Percentiles rank a stretch among this genome's conserved stretches.
These are phyloP conservation scores for Dispira parvispora DNA, from an alignment of 192 early-diverging fungal species.

Conservation along the genomic window DNA sequence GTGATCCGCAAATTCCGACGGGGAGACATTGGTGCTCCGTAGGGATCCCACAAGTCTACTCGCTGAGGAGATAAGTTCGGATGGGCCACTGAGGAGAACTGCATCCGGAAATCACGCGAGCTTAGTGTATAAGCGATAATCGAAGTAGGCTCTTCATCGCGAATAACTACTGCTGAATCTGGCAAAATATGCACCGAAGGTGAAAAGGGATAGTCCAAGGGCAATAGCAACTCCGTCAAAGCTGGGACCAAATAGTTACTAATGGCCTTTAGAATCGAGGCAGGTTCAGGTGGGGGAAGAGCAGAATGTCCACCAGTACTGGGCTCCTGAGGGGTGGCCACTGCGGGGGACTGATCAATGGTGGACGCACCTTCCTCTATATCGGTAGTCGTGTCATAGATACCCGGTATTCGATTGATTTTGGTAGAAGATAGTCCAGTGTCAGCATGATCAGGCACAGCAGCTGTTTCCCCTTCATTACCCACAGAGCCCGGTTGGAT, in stretches of 20 bases:
- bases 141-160: conserved; percentile 84
- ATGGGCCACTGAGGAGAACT: conserved; percentile 1
- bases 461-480: no score
- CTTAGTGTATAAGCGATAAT: conserved; percentile 82
- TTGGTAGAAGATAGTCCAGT: no score
- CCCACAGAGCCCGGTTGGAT: no score
- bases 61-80: neutral
- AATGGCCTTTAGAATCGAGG: conserved; percentile 23
- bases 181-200: conserved; percentile 77
- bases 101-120: conserved; percentile 23
- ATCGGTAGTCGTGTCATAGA: neutral
- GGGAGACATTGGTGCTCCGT: neutral
- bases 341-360: neutral
- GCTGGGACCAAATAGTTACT: conserved; percentile 22
- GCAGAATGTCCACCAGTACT: conserved; percentile 13
- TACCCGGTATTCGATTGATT: neutral
- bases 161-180: conserved; percentile 69
- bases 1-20: no score
- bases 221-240: conserved; percentile 22
- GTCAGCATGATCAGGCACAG: no score
- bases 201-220: conserved; percentile 25
- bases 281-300: conserved; percentile 11
- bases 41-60: neutral
- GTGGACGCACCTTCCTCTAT: neutral
- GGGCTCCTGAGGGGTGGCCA: conserved; percentile 13